These are phyloP conservation scores for Iris macrosiphon DNA, from an alignment of 106 monocot genomes.

Conservation along the genomic window DNA sequence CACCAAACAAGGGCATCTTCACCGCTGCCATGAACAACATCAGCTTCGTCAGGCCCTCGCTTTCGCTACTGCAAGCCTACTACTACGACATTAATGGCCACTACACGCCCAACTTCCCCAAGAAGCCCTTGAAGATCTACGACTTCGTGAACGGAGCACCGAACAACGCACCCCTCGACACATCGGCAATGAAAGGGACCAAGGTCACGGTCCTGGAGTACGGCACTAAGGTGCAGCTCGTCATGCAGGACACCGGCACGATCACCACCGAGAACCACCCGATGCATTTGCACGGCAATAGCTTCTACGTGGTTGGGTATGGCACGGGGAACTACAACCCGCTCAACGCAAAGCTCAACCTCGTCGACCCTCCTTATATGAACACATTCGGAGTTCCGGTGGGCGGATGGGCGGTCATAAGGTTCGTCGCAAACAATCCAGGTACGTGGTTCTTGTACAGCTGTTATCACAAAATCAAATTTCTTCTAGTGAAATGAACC, in stretches of 20 bases:
- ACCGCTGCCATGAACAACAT: conserved; percentile 29
- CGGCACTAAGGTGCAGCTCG: conserved; percentile 21
- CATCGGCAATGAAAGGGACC: conserved; percentile 6
- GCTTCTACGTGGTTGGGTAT: conserved; percentile 36
- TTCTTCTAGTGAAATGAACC: too few relatives aligned
- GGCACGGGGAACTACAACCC: conserved; percentile 38
- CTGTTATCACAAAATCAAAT: too few relatives aligned
- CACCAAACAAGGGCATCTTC: conserved; percentile 16
- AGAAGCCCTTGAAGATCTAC: conserved; percentile 12
- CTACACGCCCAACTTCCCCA: conserved; percentile 19
- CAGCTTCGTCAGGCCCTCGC: conserved; percentile 16
- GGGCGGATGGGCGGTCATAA: conserved; percentile 40
- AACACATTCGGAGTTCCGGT: conserved; percentile 40
- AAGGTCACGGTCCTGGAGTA: conserved; percentile 18
- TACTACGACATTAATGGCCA: conserved; percentile 9
- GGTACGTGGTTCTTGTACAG: conserved; percentile 13
- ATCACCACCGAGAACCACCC: conserved; percentile 38
- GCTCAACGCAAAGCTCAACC: conserved; percentile 18
- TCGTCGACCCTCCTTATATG: conserved; percentile 28
- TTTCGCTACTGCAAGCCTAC: conserved; percentile 23
- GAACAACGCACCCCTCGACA: conserved; percentile 19
- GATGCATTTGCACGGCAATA: conserved; percentile 42
- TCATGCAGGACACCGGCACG: conserved; percentile 34
- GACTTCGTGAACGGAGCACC: conserved; percentile 34
- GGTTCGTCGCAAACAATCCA: conserved; percentile 41